Percentiles rank a stretch among this genome's conserved stretches.
These are phyloP conservation scores for Scortechinia acanthostroma DNA, from an alignment of 2,329 filamentous ascomycete genomes.

Conservation along the genomic window DNA sequence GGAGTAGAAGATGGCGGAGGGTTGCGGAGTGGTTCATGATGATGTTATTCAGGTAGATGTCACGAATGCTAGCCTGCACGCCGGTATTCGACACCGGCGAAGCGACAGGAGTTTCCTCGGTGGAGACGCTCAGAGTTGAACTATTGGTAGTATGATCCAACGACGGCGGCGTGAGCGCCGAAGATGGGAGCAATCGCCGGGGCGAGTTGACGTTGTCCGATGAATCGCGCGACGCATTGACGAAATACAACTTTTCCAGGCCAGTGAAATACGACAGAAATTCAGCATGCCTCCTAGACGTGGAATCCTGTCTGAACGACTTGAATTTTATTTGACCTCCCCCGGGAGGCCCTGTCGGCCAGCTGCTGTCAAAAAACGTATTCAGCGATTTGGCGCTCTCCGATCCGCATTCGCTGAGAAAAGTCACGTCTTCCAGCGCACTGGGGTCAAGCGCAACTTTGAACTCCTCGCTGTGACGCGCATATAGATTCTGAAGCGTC, in stretches of 20 bases:
- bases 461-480: constrained; percentile 37
- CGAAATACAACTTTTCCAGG: constrained; percentile 41
- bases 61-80: constrained; percentile 20
- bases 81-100: neutral
- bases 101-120: neutral
- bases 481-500: constrained; percentile 48
- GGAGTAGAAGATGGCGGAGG: constrained; percentile 46
- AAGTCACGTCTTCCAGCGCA: constrained; percentile 35
- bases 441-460: constrained; percentile 28
- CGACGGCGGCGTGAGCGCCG: neutral
- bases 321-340: constrained; percentile 16
- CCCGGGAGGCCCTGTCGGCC: constrained; percentile 25
- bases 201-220: constrained; percentile 19
- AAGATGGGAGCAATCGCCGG: constrained; percentile 5
- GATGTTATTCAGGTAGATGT: constrained; percentile 40
- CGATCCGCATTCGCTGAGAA: constrained; percentile 41
- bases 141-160: neutral
- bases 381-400: constrained; percentile 28
- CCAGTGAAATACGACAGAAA: constrained; percentile 30
- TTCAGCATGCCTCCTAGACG: constrained; percentile 30
- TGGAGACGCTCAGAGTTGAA: no score
- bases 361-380: constrained; percentile 47
- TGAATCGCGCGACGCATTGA: constrained; percentile 24
- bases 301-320: constrained; percentile 32
- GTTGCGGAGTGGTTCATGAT: constrained; percentile 37